Percentiles rank a stretch among this genome's conserved stretches.
phyloP scores from a whole-genome alignment of 2,329 filamentous ascomycete species.

The Fusarium devonianum region DNA sequence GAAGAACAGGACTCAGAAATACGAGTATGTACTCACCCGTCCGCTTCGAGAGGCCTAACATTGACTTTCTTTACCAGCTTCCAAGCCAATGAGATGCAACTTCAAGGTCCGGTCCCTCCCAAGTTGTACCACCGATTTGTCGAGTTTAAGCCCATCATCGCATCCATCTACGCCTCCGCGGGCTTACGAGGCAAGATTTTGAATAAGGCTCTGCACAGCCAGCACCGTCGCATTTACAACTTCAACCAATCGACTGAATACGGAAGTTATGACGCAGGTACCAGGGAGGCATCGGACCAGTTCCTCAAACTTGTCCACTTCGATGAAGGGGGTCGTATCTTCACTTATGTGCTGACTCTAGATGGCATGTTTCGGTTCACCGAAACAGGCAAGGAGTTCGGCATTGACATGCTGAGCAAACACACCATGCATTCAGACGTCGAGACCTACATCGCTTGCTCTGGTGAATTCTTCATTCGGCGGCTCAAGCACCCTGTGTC shows the following conservation, averaged over 20 bases:
- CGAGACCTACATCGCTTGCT: conserved; percentile 87
- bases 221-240: conserved; percentile 89
- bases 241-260: conserved; percentile 79
- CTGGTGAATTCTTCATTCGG: conserved; percentile 91
- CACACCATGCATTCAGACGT: conserved; percentile 98
- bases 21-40: conserved; percentile 68
- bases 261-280: conserved; percentile 71
- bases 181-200: conserved; percentile 82
- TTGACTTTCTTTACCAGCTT: conserved; percentile 64
- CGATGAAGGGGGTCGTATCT: conserved; percentile 84
- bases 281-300: conserved; percentile 74
- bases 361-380: conserved; percentile 90
- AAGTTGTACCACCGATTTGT: conserved; percentile 90
- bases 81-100: conserved; percentile 90
- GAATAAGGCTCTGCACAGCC: conserved; percentile 86
- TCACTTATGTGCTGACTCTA: conserved; percentile 90
- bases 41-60: not conserved
- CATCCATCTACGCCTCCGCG: conserved; percentile 82
- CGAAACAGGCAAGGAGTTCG: conserved; percentile 94
- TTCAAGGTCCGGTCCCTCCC: conserved; percentile 81
- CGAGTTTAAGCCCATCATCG: conserved; percentile 90
- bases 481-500: conserved; percentile 62
- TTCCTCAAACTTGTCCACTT: conserved; percentile 89
- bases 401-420: conserved; percentile 90
- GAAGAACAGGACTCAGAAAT: conserved; percentile 69